A percentile compares a stretch with the other conserved stretches of the same genome.
Evolutionary conservation across 2,329 filamentous ascomycete species (phyloP).

Genomic region (Xylaria sp.): DNA sequence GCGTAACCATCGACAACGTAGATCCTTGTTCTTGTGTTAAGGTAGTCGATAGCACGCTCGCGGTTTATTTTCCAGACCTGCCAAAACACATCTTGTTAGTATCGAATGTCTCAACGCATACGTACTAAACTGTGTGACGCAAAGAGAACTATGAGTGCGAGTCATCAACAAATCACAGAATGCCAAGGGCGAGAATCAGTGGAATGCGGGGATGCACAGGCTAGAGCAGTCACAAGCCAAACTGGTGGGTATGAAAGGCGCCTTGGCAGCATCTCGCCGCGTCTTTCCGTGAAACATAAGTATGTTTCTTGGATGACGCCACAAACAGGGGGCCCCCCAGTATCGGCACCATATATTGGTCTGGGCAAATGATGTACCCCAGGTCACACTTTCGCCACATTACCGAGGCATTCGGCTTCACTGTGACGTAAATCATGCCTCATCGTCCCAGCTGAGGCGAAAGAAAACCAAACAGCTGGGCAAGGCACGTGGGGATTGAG

Average conservation of each 20-base stretch:
- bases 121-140: slow-evolving; percentile 13
- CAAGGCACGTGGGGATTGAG: slow-evolving; percentile 3
- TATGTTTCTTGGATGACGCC: slow-evolving; percentile 33
- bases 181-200: neutral
- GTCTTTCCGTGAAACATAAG: slow-evolving; percentile 30
- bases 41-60: slow-evolving; percentile 97
- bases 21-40: slow-evolving; percentile 98
- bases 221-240: neutral
- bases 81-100: slow-evolving; percentile 12
- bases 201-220: slow-evolving; percentile 5
- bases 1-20: slow-evolving; percentile 98
- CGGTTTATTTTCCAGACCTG: slow-evolving; percentile 99
- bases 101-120: neutral
- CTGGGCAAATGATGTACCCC: slow-evolving; percentile 4
- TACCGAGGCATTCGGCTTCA: neutral
- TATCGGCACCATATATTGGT: slow-evolving; percentile 6
- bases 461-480: neutral
- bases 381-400: neutral
- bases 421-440: slow-evolving; percentile 23
- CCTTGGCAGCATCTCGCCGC: slow-evolving; percentile 33
- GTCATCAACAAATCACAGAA: slow-evolving; percentile 18
- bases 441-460: slow-evolving; percentile 23
- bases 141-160: slow-evolving; percentile 4
- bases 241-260: slow-evolving; percentile 24
- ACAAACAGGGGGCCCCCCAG: slow-evolving; percentile 34